Evolutionary conservation across 345 rosid species (phyloP).

Genomic region (Triadica sebifera): DNA sequence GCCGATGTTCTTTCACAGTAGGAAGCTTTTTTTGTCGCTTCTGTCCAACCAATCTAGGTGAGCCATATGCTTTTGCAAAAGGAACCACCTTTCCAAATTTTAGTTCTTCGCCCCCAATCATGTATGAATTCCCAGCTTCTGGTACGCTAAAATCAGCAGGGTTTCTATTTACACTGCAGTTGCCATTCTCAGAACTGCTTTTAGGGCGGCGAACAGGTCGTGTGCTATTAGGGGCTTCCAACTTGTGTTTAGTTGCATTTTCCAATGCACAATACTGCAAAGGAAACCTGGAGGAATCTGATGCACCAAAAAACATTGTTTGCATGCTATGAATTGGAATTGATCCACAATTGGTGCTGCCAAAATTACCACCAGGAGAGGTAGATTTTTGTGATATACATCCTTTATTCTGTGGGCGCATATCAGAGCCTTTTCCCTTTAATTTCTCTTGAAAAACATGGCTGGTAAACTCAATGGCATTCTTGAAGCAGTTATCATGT

Average conservation of each 20-base stretch:
- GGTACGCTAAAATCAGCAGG: constrained; percentile 89
- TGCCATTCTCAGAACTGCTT: constrained; percentile 36
- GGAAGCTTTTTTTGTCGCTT: constrained; percentile 50
- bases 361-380: constrained; percentile 35
- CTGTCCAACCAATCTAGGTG: constrained; percentile 25
- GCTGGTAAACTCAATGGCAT: constrained; percentile 26
- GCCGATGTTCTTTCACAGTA: constrained; percentile 27
- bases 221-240: constrained; percentile 27
- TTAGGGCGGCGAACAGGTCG: constrained; percentile 29
- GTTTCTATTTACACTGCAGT: constrained; percentile 68
- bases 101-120: constrained; percentile 57
- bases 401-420: constrained; percentile 35
- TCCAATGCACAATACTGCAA: constrained; percentile 31
- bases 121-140: constrained; percentile 62
- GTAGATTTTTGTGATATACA: constrained; percentile 29
- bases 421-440: constrained; percentile 40
- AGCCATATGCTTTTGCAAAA: constrained; percentile 21
- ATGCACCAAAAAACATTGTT: constrained; percentile 39
- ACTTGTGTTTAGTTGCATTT: constrained; percentile 39
- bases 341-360: constrained; percentile 37
- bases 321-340: constrained; percentile 42
- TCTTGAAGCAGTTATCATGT: constrained; percentile 40
- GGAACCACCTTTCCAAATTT: constrained; percentile 33
- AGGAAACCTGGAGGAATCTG: constrained; percentile 47
- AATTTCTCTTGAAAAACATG: constrained; percentile 50